Conservation (phyloP, 768 basidiomycete genomes). For the Mycena venus region DNA sequence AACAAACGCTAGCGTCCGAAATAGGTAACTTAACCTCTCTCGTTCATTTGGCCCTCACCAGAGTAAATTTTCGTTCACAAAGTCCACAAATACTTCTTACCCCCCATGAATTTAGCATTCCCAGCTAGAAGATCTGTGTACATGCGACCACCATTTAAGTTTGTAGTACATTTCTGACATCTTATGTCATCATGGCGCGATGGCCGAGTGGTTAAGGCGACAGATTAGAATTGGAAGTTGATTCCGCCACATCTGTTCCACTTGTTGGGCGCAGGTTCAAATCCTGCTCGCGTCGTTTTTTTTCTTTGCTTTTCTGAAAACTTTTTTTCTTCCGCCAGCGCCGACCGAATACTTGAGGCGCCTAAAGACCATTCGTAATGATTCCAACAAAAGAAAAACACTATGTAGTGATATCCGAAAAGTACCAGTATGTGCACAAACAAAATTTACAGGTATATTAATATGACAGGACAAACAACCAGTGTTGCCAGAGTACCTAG, state of each 20-base stretch:
- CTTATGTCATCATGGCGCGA: not conserved
- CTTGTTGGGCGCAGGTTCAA: slow-evolving; percentile 15
- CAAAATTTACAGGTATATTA: not conserved
- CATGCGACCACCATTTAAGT: not conserved
- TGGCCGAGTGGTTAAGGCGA: slow-evolving; percentile 30
- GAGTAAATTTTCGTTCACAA: not conserved
- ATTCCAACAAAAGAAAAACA: no score
- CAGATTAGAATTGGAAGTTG: slow-evolving; percentile 7
- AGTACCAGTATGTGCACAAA: not conserved
- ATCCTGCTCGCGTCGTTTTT: slow-evolving; percentile 18
- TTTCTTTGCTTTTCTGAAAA: not conserved
- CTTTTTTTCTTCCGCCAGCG: not conserved
- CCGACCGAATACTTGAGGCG: no score
- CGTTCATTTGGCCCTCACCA: not conserved
- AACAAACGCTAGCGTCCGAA: slow-evolving; percentile 10
- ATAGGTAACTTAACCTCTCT: slow-evolving; percentile 10
- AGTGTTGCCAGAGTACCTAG: not conserved
- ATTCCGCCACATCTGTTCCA: slow-evolving; percentile 4
- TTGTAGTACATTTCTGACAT: no score
- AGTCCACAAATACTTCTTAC: not conserved
- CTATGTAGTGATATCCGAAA: no score
- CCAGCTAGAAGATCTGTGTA: not conserved
- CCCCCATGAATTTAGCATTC: not conserved
- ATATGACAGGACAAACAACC: not conserved
- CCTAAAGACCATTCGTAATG: no score